Evolutionary conservation across 2,329 filamentous ascomycete species (phyloP), one percentile per base, ranked within the genome.

Genomic region (Calonectria hawksworthii): DNA sequence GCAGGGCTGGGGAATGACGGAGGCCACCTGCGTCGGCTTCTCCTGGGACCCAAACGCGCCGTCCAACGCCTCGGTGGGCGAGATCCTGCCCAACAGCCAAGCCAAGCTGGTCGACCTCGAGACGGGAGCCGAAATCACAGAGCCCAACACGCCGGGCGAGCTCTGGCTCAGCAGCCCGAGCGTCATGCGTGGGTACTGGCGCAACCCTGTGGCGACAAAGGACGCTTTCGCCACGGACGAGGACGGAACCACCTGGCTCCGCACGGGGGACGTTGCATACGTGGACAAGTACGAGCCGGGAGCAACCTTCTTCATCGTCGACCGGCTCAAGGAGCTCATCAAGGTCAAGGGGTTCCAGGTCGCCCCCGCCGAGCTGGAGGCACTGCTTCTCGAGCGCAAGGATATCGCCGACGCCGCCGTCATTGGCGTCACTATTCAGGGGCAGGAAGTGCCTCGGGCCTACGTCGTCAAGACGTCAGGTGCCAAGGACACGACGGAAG

Each of bases 1-100:
- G 81, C 95, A 96, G 84, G 95, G 94, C 5, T 98, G 94, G 94
- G 95, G 95, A 7, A 96, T 98, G 95, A 97, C 95, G 1, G 95
- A 97, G 83, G 86, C 90, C 3, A 97, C 95, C 0, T 96, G 95
- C 83, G 92, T 93, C 0, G 88, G 90, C 23, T 88, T 94, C 16
- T 89, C 88, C 9, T 96, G 92, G 89, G 88, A 94, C 76, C 89
- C 95, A 26, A 96, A 96, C 81, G 75, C 76, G 54, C 67, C 76
- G 10, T 74, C 76, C 21, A 82, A 78, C 44, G 72, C 79, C 52
- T 81, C 81, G 21, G 79, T 80, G 23, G 81, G 81, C 41, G 81
- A 80, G 70, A 69, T 81, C 92, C 90, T 80, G 52, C 79, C 80
- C 4, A 78, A 82, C 70, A 82, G 79, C 41, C 88, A 92, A 78